Base-by-base conservation (phyloP, 1,284 basidiomycete genomes). In the Xerocomus amazonicus region DNA sequence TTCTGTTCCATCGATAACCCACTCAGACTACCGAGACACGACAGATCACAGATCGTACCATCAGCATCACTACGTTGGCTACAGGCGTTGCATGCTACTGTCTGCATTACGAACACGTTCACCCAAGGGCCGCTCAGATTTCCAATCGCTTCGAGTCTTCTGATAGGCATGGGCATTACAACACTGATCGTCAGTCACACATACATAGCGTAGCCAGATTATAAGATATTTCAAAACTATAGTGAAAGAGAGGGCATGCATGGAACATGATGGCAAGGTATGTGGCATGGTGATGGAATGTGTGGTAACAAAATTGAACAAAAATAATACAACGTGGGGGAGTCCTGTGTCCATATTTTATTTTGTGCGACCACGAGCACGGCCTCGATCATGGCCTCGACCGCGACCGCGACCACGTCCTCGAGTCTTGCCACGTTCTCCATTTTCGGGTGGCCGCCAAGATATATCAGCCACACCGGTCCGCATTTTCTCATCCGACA, bases 361-460 rank as follows among this genome's bases (percentile, higher is more conserved):
- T 50, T 52, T 51, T 17, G 48, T 48, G 23, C 35, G 48, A 45
- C 55, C 55, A 43, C 58, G 56, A 27, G 59, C 55, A 38, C 55
- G 66, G 36, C 53, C 63, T 48, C 58, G 63, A 43, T 60, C 49
- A 1, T 43, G 41, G 37, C 56, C 56, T 43, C 59, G 60, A 33
- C 60, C 63, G 2, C 57, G 68, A 17, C 66, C 64, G 1, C 56
- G 61, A 14, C 70, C 70, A 34, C 70, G 68, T 17, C 71, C 71
- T 47, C 72, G 70, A 35, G 74, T 69, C 40, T 70, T 68, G 32
- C 71, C 70, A 51, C 69, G 69, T 40, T 63, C 53, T 23, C 52
- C 50, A 48, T 48, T 52, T 47, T 50, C 45, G 33, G 47, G 45
- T 19, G 34, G 29, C 38, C 46, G 47, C 38, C 51, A 37, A 17